phyloP scores from a whole-genome alignment of 2,329 filamentous ascomycete species.

The Acephala macrosclerotiorum region DNA sequence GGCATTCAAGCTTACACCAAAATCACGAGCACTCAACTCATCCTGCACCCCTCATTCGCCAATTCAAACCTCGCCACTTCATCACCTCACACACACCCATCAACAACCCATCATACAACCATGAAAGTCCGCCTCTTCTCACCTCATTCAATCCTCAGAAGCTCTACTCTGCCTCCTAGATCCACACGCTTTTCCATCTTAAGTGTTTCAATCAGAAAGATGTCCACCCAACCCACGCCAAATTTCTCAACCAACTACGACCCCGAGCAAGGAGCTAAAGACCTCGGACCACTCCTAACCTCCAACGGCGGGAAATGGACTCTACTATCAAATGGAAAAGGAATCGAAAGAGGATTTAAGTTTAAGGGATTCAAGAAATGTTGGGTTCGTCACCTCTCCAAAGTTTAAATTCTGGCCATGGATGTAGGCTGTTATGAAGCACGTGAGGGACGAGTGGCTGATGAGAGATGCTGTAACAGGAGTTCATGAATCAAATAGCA shows the following conservation, averaged over 20 bases:
- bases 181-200: too few relatives aligned
- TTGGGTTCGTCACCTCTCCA: slow-evolving; percentile 58
- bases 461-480: slow-evolving; percentile 49
- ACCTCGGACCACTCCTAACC: slow-evolving; percentile 30
- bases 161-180: background rate
- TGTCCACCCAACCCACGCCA: background rate
- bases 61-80: background rate
- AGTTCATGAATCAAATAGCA: slow-evolving; percentile 78
- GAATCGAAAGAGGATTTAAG: slow-evolving; percentile 65
- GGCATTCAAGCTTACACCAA: too few relatives aligned
- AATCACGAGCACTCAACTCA: background rate
- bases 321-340: slow-evolving; percentile 58
- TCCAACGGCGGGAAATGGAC: slow-evolving; percentile 53
- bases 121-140: background rate
- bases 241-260: slow-evolving; percentile 33
- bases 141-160: background rate
- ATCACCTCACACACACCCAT: background rate
- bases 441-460: too few relatives aligned
- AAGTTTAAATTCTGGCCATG: background rate
- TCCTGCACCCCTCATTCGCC: background rate
- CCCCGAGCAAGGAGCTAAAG: slow-evolving; percentile 19
- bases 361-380: slow-evolving; percentile 72
- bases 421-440: too few relatives aligned
- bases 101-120: background rate
- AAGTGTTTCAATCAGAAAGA: background rate